Conservation (phyloP, 2,329 filamentous ascomycete genomes). For the Whalleya microplaca region DNA sequence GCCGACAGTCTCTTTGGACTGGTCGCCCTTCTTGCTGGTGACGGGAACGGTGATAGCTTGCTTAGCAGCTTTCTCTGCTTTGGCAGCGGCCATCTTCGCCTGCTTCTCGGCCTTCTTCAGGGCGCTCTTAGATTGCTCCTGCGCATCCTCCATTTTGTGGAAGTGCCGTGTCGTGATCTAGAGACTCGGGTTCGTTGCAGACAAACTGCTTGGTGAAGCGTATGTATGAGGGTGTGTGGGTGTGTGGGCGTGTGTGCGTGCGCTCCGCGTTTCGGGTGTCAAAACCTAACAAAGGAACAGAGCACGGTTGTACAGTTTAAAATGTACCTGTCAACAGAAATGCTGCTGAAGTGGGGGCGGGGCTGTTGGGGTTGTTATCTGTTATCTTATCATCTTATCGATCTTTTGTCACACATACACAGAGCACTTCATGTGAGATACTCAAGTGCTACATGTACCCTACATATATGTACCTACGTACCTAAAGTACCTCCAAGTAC, state of each 20-base stretch:
- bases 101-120: conserved; percentile 69
- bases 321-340: no score
- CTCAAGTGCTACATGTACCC: no score
- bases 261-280: background rate
- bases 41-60: conserved; percentile 52
- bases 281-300: background rate
- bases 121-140: conserved; percentile 62
- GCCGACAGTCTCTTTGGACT: conserved; percentile 74
- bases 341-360: background rate
- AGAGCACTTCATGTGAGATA: no score
- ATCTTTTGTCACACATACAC: no score
- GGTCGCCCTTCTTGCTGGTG: conserved; percentile 55
- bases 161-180: background rate
- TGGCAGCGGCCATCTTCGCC: conserved; percentile 63
- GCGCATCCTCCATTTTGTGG: background rate
- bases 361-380: background rate
- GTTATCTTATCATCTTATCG: background rate
- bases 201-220: background rate
- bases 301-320: no score
- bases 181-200: background rate
- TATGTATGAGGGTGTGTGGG: no score
- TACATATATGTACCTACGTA: no score
- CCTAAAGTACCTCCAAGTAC: no score
- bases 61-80: conserved; percentile 65
- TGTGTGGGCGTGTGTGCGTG: background rate